Conservation (phyloP, 805 yeast species). For the Danielia reshetovae region DNA sequence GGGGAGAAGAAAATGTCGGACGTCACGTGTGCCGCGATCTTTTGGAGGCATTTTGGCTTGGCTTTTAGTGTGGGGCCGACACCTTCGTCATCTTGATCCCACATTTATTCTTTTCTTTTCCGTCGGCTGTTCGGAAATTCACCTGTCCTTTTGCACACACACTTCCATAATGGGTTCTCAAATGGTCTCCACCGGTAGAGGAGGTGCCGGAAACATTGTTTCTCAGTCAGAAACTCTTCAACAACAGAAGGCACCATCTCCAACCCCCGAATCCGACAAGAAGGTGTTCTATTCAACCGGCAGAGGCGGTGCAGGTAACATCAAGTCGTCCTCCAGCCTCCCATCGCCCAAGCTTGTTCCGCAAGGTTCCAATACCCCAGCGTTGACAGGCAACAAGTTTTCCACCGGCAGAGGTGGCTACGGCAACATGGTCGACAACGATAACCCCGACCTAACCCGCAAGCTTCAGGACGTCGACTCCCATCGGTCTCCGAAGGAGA, state of each 20-base stretch:
- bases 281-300: constrained; percentile 58
- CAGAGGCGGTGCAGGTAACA: constrained; percentile 77
- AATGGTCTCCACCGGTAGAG: constrained; percentile 33
- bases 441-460: constrained; percentile 55
- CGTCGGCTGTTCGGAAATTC: too few species aligned
- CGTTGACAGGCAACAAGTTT: constrained; percentile 49
- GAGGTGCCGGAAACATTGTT: constrained; percentile 37
- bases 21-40: too few species aligned
- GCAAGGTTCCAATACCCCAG: constrained; percentile 61
- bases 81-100: too few species aligned
- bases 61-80: too few species aligned
- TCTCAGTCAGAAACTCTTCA: too few species aligned
- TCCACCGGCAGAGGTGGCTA: constrained; percentile 79
- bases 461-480: constrained; percentile 64
- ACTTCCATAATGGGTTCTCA: too few species aligned
- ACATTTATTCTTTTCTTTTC: too few species aligned
- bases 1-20: too few species aligned
- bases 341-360: constrained; percentile 55
- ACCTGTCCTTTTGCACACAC: too few species aligned
- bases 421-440: constrained; percentile 68
- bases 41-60: too few species aligned
- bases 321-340: constrained; percentile 38
- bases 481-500: constrained; percentile 14
- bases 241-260: constrained; percentile 5
- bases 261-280: constrained; percentile 21